These are phyloP conservation scores for Cystoderma amianthinum DNA, from an alignment of 768 basidiomycete genomes.

Conservation along the genomic window DNA sequence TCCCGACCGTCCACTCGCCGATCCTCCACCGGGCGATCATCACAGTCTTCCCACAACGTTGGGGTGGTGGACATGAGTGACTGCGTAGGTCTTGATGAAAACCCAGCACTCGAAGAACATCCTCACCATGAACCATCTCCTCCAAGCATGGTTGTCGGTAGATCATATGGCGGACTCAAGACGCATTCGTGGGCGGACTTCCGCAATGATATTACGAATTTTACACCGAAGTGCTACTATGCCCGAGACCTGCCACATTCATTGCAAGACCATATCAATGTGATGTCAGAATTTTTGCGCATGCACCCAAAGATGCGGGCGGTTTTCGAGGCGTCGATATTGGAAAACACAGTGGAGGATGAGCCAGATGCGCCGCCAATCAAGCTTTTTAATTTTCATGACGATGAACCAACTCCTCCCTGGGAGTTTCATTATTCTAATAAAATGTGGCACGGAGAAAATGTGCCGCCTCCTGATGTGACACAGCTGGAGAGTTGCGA, in stretches of 20 bases:
- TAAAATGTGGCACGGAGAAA: slow-evolving; percentile 65
- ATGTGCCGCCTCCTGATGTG: slow-evolving; percentile 60
- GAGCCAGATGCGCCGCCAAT: slow-evolving; percentile 70
- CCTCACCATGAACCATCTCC: neutral
- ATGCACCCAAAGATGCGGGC: slow-evolving; percentile 34
- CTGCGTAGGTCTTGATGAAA: no score
- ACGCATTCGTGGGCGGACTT: slow-evolving; percentile 30
- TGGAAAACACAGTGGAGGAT: slow-evolving; percentile 54
- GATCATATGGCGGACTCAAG: slow-evolving; percentile 23
- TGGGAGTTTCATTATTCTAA: slow-evolving; percentile 91
- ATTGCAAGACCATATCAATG: slow-evolving; percentile 63
- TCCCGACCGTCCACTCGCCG: no score
- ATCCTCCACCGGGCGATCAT: no score
- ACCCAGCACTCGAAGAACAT: no score
- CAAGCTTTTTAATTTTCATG: slow-evolving; percentile 59
- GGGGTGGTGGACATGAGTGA: no score
- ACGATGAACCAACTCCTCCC: slow-evolving; percentile 61
- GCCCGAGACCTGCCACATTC: slow-evolving; percentile 52
- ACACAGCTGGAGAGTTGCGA: slow-evolving; percentile 57
- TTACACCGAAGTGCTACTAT: slow-evolving; percentile 22
- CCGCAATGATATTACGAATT: slow-evolving; percentile 24
- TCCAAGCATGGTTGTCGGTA: slow-evolving; percentile 3
- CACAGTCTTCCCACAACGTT: no score
- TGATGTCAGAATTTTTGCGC: slow-evolving; percentile 31
- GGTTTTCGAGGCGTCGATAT: slow-evolving; percentile 61